Percentiles rank a stretch among this genome's conserved stretches.
These are phyloP conservation scores for Mediolabrus comicus DNA, from an alignment of 108 stramenopile genomes.

Conservation along the genomic window DNA sequence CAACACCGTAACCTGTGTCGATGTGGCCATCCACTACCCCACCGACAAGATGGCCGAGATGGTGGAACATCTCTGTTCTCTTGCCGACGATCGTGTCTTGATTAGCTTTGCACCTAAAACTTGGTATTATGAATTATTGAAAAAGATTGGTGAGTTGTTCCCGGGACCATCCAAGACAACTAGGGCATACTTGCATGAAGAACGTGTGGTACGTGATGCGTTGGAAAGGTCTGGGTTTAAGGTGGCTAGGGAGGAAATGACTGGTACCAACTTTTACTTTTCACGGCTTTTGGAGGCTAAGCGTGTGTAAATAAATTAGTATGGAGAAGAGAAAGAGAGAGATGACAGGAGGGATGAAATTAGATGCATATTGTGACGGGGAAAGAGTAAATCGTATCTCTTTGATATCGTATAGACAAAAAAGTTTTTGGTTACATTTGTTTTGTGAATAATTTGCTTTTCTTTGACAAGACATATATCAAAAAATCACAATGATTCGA, in stretches of 20 bases:
- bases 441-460: slow-evolving; percentile 3
- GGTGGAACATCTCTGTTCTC: slow-evolving; percentile 84
- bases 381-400: too few relatives aligned
- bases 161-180: slow-evolving; percentile 97
- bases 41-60: slow-evolving; percentile 93
- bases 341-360: not conserved
- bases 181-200: slow-evolving; percentile 94
- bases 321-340: not conserved
- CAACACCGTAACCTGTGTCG: slow-evolving; percentile 95
- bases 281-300: slow-evolving; percentile 93
- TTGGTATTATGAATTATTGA: slow-evolving; percentile 90
- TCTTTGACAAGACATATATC: not conserved
- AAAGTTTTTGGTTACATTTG: not conserved
- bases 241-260: slow-evolving; percentile 90
- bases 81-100: slow-evolving; percentile 84
- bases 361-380: too few relatives aligned
- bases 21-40: slow-evolving; percentile 98
- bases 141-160: slow-evolving; percentile 95
- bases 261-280: slow-evolving; percentile 96
- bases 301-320: slow-evolving; percentile 35
- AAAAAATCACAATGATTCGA: not conserved
- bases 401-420: not conserved
- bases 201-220: slow-evolving; percentile 80
- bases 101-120: slow-evolving; percentile 97
- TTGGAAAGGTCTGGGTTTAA: slow-evolving; percentile 86